Conservation (phyloP, 257 asterid species). For the Fraxinus cuspidata region DNA sequence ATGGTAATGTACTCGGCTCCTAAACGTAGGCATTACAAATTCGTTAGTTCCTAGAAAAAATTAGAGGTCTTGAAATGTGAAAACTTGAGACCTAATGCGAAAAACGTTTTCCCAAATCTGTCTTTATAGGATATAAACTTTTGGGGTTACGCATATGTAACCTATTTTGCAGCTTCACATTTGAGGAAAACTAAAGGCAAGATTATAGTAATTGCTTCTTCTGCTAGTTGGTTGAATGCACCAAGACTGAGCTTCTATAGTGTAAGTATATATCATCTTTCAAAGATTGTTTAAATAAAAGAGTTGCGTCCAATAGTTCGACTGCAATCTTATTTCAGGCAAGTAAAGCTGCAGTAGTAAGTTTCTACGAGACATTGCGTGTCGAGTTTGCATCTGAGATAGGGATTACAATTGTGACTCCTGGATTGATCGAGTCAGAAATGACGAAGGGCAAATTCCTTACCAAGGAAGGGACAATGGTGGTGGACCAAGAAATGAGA, state of each 20-base stretch:
- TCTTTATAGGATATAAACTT: constrained; percentile 64
- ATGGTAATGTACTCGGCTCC: constrained; percentile 47
- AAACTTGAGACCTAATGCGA: not conserved
- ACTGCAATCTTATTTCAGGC: constrained; percentile 44
- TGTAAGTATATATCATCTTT: constrained; percentile 28
- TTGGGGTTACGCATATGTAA: constrained; percentile 75
- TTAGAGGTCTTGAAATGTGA: not conserved
- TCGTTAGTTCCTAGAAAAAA: not conserved
- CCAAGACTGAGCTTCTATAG: constrained; percentile 72
- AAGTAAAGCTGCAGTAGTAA: constrained; percentile 76
- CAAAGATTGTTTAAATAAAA: not conserved
- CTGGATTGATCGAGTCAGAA: constrained; percentile 75
- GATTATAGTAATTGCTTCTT: constrained; percentile 61
- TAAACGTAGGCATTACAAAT: too few species aligned
- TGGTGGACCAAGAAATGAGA: constrained; percentile 54
- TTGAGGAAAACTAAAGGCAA: constrained; percentile 61
- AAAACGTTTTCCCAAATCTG: not conserved
- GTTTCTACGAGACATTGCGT: constrained; percentile 70
- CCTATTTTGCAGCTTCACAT: constrained; percentile 57
- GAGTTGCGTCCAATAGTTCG: too few species aligned
- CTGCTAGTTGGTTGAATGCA: constrained; percentile 72
- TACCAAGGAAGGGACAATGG: constrained; percentile 41
- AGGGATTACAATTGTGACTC: constrained; percentile 60
- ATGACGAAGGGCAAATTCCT: constrained; percentile 67
- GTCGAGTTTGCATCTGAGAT: constrained; percentile 62